Conservation (phyloP, 192 early-diverging fungal species). For the Podila horticola region DNA sequence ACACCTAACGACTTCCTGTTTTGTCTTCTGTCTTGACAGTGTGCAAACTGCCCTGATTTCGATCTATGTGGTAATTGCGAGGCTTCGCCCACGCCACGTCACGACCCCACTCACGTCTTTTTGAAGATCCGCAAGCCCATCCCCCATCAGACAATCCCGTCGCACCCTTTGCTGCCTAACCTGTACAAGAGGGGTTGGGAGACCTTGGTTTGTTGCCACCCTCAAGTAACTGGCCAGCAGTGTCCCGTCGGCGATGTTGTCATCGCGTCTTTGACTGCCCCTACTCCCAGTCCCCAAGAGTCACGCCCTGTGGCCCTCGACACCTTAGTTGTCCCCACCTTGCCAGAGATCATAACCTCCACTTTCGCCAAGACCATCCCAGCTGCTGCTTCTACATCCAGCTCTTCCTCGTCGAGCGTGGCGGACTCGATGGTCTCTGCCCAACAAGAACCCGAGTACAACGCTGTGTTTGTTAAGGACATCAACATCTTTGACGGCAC, state of each 20-base stretch:
- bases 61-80: conserved; percentile 75
- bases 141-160: conserved; percentile 3
- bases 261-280: neutral
- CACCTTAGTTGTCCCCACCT: neutral
- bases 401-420: neutral
- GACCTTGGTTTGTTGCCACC: neutral
- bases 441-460: neutral
- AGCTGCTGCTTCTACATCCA: too few relatives aligned
- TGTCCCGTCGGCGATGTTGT: neutral
- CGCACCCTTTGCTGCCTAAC: conserved; percentile 42
- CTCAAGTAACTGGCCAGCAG: neutral
- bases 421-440: conserved; percentile 1
- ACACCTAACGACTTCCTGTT: neutral
- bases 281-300: neutral
- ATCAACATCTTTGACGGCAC: conserved; percentile 75
- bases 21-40: conserved; percentile 27
- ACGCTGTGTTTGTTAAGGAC: conserved; percentile 69
- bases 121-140: conserved; percentile 60
- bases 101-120: conserved; percentile 58
- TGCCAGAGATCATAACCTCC: neutral
- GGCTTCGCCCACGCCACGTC: conserved; percentile 33
- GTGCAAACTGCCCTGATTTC: conserved; percentile 67
- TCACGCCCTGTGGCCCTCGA: neutral
- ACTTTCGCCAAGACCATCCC: neutral
- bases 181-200: conserved; percentile 49